A percentile compares a stretch with the other conserved stretches of the same genome.
Conservation (phyloP, 73 alveolate species). For the Paramecium sexaurelia region DNA sequence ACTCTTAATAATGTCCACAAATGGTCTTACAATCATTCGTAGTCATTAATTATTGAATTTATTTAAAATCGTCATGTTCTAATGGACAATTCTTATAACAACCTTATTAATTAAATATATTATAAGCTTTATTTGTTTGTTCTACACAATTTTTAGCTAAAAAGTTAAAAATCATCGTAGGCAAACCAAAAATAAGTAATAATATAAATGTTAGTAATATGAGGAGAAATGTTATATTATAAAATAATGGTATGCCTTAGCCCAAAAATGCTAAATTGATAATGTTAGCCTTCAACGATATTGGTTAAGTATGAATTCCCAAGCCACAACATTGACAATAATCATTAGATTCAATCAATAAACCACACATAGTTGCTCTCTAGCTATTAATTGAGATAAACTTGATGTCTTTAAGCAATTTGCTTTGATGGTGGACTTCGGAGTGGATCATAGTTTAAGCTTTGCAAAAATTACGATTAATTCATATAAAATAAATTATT, state of each 20-base stretch:
- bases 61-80: neutral
- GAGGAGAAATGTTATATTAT: neutral
- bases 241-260: neutral
- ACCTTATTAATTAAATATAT: neutral
- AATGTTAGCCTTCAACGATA: neutral
- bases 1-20: neutral
- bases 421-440: neutral
- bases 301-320: neutral
- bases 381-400: neutral
- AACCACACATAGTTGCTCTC: slow-evolving; percentile 41
- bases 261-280: neutral
- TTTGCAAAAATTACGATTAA: neutral
- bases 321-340: slow-evolving; percentile 14
- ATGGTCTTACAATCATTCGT: neutral
- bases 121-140: neutral
- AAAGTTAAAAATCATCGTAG: neutral
- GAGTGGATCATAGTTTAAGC: neutral
- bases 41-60: neutral
- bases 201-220: neutral
- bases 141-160: neutral
- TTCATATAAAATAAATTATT: neutral
- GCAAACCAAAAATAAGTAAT: neutral
- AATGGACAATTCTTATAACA: neutral
- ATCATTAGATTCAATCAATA: slow-evolving; percentile 21
- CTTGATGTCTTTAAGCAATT: neutral